Evolutionary conservation across 2,329 filamentous ascomycete genomes (phyloP).

Genomic region (Curvularia eragrostidis): DNA sequence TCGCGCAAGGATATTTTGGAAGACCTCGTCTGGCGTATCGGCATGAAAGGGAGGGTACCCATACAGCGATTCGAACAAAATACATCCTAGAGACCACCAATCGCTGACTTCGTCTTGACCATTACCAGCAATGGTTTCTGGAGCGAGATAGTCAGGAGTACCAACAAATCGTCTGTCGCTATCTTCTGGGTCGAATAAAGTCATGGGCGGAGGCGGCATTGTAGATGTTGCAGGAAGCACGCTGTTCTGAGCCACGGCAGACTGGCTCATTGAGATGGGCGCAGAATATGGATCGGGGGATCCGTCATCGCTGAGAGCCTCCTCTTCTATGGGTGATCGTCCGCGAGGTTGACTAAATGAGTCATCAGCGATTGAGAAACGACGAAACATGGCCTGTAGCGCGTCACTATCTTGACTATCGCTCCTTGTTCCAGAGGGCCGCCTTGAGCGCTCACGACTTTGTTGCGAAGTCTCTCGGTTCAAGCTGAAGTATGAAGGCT

Average conservation of each 20-base stretch:
- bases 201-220: constrained; percentile 90
- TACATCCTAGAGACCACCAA: constrained; percentile 99
- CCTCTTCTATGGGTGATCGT: constrained; percentile 75
- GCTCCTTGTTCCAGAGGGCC: constrained; percentile 82
- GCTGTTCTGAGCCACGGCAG: constrained; percentile 61
- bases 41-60: constrained; percentile 95
- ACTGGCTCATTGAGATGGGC: constrained; percentile 64
- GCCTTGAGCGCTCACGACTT: constrained; percentile 67
- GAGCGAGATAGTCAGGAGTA: constrained; percentile 94
- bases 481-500: constrained; percentile 93
- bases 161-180: constrained; percentile 92
- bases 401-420: constrained; percentile 92
- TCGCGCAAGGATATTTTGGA: constrained; percentile 91
- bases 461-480: constrained; percentile 62
- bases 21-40: constrained; percentile 86
- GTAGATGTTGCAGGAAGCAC: constrained; percentile 69
- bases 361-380: constrained; percentile 63
- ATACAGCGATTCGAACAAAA: constrained; percentile 94
- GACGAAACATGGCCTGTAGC: constrained; percentile 80
- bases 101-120: constrained; percentile 98
- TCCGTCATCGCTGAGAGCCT: constrained; percentile 70
- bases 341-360: constrained; percentile 49
- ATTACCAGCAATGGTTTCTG: constrained; percentile 93
- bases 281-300: constrained; percentile 79
- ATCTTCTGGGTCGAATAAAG: constrained; percentile 93